Percentiles rank a stretch among this genome's conserved stretches.
Evolutionary conservation across 192 early-diverging fungal genomes (phyloP).

Genomic region (Linnemannia elongata): DNA sequence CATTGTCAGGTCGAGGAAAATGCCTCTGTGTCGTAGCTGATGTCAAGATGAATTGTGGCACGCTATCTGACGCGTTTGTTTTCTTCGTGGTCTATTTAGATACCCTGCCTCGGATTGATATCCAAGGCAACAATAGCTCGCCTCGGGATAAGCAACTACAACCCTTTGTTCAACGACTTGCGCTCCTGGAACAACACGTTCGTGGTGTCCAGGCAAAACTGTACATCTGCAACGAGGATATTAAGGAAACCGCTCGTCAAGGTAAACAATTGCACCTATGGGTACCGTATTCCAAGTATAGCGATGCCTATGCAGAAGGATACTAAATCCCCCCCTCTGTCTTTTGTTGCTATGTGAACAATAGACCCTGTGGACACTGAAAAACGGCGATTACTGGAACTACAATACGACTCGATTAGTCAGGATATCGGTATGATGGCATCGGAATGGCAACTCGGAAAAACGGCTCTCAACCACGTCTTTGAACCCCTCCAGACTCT

Average conservation of each 20-base stretch:
- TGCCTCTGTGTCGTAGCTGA: background rate
- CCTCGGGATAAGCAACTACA: constrained; percentile 50
- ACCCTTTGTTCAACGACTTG: constrained; percentile 61
- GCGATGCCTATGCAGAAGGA: background rate
- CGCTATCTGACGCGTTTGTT: background rate
- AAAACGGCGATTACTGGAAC: constrained; percentile 47
- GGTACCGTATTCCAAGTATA: background rate
- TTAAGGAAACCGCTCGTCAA: constrained; percentile 45
- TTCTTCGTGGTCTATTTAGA: constrained; percentile 43
- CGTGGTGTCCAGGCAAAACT: constrained; percentile 70
- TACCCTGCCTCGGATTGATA: constrained; percentile 55
- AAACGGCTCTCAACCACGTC: constrained; percentile 55
- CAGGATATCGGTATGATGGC: constrained; percentile 64
- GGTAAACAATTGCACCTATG: constrained; percentile 13
- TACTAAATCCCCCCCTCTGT: background rate
- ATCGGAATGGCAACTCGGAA: constrained; percentile 66
- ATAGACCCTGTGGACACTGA: constrained; percentile 29
- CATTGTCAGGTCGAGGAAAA: background rate
- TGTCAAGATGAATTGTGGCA: background rate
- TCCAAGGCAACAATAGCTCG: constrained; percentile 26
- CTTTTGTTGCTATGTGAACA: background rate
- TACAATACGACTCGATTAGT: constrained; percentile 63
- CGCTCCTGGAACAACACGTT: constrained; percentile 64
- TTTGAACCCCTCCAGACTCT: constrained; percentile 41
- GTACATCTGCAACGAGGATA: constrained; percentile 70